Evolutionary conservation across 2,329 filamentous ascomycete species (phyloP).

Genomic region (Fusarium irregulare): DNA sequence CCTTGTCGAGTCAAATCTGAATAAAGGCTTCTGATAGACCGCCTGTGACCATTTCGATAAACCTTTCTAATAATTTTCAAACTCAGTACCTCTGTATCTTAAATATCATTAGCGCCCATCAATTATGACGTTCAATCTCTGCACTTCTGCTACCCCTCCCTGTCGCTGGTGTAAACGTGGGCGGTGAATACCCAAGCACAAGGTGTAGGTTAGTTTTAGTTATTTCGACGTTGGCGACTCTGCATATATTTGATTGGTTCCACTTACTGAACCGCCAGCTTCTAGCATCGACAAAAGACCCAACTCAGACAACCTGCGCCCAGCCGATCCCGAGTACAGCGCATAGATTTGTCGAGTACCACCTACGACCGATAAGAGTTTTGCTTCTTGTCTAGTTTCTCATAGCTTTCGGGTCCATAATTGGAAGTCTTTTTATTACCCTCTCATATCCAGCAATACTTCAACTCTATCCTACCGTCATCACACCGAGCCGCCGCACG

Average conservation of each 20-base stretch:
- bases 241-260: conserved; percentile 43
- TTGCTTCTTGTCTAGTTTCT: not conserved
- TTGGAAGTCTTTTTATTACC: not conserved
- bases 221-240: conserved; percentile 39
- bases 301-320: conserved; percentile 37
- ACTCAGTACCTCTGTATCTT: not conserved
- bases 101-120: not conserved
- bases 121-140: conserved; percentile 20
- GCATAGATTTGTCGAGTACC: conserved; percentile 8
- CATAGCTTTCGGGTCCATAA: not conserved
- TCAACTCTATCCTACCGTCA: conserved; percentile 24
- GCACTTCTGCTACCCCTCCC: conserved; percentile 40
- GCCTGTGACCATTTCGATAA: not conserved
- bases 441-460: conserved; percentile 5
- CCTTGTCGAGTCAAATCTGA: not conserved
- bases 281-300: conserved; percentile 35
- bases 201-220: conserved; percentile 32
- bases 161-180: conserved; percentile 22
- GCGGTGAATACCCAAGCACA: conserved; percentile 42
- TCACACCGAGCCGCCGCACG: conserved; percentile 38
- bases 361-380: not conserved
- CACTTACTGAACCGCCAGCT: conserved; percentile 39
- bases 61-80: not conserved
- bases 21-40: conserved; percentile 5
- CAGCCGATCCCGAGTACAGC: conserved; percentile 29